Evolutionary conservation across 108 stramenopile genomes (phyloP), one percentile per base, ranked within the genome.

Genomic region (Pseudonitzschia pungens): DNA sequence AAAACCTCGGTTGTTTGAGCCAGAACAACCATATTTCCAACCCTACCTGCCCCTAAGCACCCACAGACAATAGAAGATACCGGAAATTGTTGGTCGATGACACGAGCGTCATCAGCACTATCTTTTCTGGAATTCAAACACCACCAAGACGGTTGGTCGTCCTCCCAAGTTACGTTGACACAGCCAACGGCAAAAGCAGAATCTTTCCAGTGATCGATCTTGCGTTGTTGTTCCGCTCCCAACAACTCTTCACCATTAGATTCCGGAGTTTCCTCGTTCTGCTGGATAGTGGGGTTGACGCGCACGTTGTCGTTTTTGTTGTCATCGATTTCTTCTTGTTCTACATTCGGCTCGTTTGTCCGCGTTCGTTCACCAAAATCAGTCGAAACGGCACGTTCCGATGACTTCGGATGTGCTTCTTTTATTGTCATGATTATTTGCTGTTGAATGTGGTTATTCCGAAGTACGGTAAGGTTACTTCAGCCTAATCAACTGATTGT

Each of bases 21-120:
- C 74, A 96, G 69, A 20, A 96, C 82, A 18, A 83, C 89, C 92
- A 96, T 96, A 65, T 96, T 91, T 11, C 95, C 95, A 41, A 96
- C 87, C 75, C 92, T 81, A 1, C 82, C 87, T 5, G 89, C 91
- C 32, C 91, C 89, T 27, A 90, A 58, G 12, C 74, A 64, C 31
- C 84, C 72, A 71, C 95, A 93, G 26, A 92, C 76, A 62, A 83
- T 26, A 0, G 84, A 89, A 48, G 87, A 89, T 5, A 53, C n/a
- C 9, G 18, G 5, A 18, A 5, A 53, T 53, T 53, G 16, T 20
- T 21, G 14, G n/a, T 53, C 52, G 52, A 53, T 18, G 16, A 21
- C n/a, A 5, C 5, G n/a, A 4, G 40, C 89, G 78, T 48, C 82
- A 87, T 41, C 86, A 51, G 52, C 95, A 11, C 42, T 11, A 43